Evolutionary conservation across 495 filamentous ascomycete species (phyloP).

Genomic region (Aspergillus incahuasiensis): DNA sequence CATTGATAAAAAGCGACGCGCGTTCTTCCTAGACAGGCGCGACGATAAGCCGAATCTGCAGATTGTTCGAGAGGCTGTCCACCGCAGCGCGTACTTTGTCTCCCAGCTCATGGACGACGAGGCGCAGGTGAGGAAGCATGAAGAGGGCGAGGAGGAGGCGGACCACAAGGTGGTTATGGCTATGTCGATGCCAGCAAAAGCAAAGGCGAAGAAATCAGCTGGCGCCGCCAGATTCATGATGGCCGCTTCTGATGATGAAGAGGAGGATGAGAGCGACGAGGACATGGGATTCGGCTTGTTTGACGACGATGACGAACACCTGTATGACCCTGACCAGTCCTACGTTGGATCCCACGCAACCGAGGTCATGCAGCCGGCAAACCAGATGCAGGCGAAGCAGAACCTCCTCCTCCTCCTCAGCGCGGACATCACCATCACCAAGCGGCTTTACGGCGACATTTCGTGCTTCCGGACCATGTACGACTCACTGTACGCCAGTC

Average conservation of each 20-base stretch:
- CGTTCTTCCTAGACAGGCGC: constrained; percentile 4
- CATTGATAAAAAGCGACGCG: constrained; percentile 13
- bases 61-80: neutral
- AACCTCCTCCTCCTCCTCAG: constrained; percentile 13
- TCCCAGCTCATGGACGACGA: constrained; percentile 12
- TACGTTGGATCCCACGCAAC: neutral
- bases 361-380: neutral
- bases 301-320: neutral
- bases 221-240: too few relatives aligned
- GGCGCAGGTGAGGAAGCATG: neutral
- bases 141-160: constrained; percentile 11
- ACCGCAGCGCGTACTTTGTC: constrained; percentile 11
- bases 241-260: neutral
- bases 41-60: neutral
- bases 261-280: neutral
- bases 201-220: too few relatives aligned
- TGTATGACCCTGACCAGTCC: neutral
- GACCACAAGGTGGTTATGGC: neutral
- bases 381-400: constrained; percentile 12
- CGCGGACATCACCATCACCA: constrained; percentile 12
- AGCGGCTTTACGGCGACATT: constrained; percentile 10
- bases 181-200: too few relatives aligned
- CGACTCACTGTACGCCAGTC: constrained; percentile 8
- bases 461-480: constrained; percentile 14
- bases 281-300: constrained; percentile 1